Conservation (phyloP, 306 rosid species). For the Corylus americana region DNA sequence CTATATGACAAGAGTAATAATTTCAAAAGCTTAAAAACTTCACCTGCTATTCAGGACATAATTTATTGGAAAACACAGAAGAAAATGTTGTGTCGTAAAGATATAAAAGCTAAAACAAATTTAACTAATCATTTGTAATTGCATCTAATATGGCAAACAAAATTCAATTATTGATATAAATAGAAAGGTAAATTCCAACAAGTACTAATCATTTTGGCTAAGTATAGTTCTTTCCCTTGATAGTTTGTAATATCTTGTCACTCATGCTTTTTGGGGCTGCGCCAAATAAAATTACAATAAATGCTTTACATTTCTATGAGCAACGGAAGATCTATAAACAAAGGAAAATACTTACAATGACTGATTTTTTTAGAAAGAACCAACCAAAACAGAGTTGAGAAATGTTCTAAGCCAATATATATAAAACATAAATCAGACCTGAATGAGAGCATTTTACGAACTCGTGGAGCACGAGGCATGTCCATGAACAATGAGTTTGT, state of each 20-base stretch:
- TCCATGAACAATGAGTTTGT: slow-evolving; percentile 95
- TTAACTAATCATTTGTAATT: slow-evolving; percentile 3
- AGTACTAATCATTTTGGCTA: not conserved
- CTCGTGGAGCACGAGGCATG: slow-evolving; percentile 97
- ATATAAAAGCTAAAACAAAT: not conserved
- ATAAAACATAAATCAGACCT: slow-evolving; percentile 48
- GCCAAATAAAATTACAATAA: slow-evolving; percentile 13
- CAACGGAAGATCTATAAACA: slow-evolving; percentile 16
- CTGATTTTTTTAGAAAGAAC: slow-evolving; percentile 22
- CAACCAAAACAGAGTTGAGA: slow-evolving; percentile 7
- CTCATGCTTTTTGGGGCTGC: not conserved
- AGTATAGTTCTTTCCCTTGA: not conserved
- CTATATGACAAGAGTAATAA: slow-evolving; percentile 3
- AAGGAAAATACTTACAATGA: slow-evolving; percentile 25
- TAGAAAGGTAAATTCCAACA: not conserved
- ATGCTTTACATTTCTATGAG: slow-evolving; percentile 22
- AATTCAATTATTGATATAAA: not conserved
- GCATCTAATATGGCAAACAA: not conserved
- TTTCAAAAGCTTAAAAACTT: slow-evolving; percentile 17
- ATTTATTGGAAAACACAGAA: not conserved
- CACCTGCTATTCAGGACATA: slow-evolving; percentile 3
- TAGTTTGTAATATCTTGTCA: not conserved
- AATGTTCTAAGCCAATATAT: slow-evolving; percentile 20
- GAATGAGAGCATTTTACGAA: slow-evolving; percentile 95
- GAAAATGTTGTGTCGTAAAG: not conserved